Evolutionary conservation across 2,329 filamentous ascomycete species (phyloP).

Genomic region (Aspergillus fumigatus): DNA sequence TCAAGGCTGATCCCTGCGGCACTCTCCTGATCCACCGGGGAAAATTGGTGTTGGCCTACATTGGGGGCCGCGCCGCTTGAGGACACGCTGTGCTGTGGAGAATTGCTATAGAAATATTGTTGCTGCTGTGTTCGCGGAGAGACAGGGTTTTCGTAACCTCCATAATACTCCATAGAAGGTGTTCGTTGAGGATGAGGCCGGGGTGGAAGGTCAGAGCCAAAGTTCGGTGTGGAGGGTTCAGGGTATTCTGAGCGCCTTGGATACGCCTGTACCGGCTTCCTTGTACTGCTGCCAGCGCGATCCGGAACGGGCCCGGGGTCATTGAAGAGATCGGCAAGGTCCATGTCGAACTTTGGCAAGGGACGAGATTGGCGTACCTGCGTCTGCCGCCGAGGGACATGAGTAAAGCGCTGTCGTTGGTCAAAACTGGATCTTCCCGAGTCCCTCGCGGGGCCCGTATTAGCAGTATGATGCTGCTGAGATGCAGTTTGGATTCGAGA

Average conservation of each 20-base stretch:
- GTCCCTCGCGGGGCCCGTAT: constrained; percentile 9
- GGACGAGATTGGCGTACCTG: constrained; percentile 40
- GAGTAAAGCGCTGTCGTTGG: constrained; percentile 18
- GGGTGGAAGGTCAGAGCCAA: constrained; percentile 18
- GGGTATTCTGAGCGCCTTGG: constrained; percentile 19
- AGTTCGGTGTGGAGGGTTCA: constrained; percentile 20
- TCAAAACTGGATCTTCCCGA: constrained; percentile 13
- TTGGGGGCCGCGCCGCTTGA: constrained; percentile 23
- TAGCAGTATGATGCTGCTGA: constrained; percentile 9
- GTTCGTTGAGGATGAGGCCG: constrained; percentile 24
- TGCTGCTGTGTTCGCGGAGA: constrained; percentile 28
- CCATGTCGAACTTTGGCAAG: constrained; percentile 56
- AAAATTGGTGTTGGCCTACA: constrained; percentile 21
- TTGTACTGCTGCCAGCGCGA: constrained; percentile 27
- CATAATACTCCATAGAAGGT: constrained; percentile 30
- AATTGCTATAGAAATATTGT: constrained; percentile 31
- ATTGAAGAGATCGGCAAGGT: constrained; percentile 49
- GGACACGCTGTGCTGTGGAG: constrained; percentile 31
- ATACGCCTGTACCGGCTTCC: constrained; percentile 24
- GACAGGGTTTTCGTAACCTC: constrained; percentile 32
- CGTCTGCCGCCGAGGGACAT: constrained; percentile 26
- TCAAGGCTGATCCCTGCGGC: constrained; percentile 45
- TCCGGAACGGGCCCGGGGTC: constrained; percentile 39
- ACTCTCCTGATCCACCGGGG: constrained; percentile 19
- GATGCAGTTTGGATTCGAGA: constrained; percentile 17